Evolutionary conservation across 2,329 filamentous ascomycete species (phyloP).

Genomic region (Botrytis hyacinthi): DNA sequence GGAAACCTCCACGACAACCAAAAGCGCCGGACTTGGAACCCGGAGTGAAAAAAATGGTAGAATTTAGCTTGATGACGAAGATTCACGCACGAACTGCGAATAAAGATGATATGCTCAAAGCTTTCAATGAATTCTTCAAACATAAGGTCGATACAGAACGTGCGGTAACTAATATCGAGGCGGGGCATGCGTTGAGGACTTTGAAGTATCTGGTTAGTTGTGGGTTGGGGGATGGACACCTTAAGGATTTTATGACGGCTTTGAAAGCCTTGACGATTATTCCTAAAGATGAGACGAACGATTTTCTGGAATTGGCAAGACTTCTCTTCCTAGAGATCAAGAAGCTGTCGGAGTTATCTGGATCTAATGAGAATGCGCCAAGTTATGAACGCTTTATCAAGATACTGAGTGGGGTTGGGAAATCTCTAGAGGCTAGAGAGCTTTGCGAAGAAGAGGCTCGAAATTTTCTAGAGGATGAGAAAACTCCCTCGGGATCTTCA

Average conservation of each 20-base stretch:
- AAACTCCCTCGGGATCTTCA: background rate
- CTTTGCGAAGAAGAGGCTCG: constrained; percentile 17
- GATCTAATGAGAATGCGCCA: background rate
- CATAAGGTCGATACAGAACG: constrained; percentile 50
- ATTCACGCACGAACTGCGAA: constrained; percentile 64
- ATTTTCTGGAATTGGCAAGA: constrained; percentile 29
- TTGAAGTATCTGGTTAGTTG: constrained; percentile 56
- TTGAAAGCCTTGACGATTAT: constrained; percentile 25
- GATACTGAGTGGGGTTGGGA: constrained; percentile 30
- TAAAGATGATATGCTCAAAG: constrained; percentile 59
- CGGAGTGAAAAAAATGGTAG: constrained; percentile 69
- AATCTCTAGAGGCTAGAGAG: constrained; percentile 33
- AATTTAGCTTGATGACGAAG: constrained; percentile 61
- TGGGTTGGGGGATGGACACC: constrained; percentile 20
- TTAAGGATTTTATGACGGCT: constrained; percentile 26
- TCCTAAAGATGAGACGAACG: constrained; percentile 28
- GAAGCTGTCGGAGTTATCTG: constrained; percentile 9
- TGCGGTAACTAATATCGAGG: constrained; percentile 64
- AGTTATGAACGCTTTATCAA: constrained; percentile 9
- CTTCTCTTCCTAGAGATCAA: constrained; percentile 29
- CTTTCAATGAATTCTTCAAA: constrained; percentile 63
- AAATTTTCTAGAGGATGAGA: background rate
- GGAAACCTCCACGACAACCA: constrained; percentile 56
- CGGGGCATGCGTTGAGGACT: constrained; percentile 57
- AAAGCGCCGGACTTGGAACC: constrained; percentile 64